Evolutionary conservation across 75 land plant species (phyloP).

Genomic region (Gnetum montanum): DNA sequence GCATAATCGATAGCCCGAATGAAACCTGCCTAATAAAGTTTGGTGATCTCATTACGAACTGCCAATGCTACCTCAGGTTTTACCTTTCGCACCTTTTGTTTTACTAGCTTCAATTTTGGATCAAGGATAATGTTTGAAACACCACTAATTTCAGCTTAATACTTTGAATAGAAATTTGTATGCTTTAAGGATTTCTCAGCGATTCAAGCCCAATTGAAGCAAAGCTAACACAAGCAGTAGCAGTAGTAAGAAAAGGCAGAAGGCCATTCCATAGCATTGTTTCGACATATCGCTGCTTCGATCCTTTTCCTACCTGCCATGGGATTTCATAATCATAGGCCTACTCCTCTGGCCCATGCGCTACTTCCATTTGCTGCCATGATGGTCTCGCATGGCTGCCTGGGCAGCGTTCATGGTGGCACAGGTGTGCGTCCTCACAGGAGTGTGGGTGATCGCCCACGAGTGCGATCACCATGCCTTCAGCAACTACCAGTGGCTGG

Average conservation of each 20-base stretch:
- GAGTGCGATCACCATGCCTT: conserved; percentile 78
- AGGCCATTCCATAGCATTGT: conserved; percentile 74
- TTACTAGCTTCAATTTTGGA: too few species aligned
- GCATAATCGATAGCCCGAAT: too few species aligned
- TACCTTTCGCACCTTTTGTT: too few species aligned
- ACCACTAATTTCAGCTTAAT: too few species aligned
- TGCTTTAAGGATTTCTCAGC: too few species aligned
- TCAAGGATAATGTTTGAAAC: too few species aligned
- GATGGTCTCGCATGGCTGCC: conserved; percentile 11
- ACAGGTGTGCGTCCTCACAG: conserved; percentile 62
- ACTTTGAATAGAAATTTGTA: too few species aligned
- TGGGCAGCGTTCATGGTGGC: conserved; percentile 53
- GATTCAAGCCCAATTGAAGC: conserved; percentile 13
- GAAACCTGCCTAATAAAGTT: too few species aligned
- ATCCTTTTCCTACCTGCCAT: conserved; percentile 45
- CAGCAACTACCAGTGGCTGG: conserved; percentile 38
- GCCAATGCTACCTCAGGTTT: too few species aligned
- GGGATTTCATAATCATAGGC: conserved; percentile 25
- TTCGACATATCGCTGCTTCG: conserved; percentile 51
- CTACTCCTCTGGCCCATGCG: conserved; percentile 20
- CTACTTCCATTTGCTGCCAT: conserved; percentile 16
- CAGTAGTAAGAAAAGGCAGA: too few species aligned
- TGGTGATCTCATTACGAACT: too few species aligned
- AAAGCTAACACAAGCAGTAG: too few species aligned
- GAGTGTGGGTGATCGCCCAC: conserved; percentile 77